These are phyloP conservation scores for Aspergillus leporis DNA, from an alignment of 495 filamentous ascomycete species.

Conservation along the genomic window DNA sequence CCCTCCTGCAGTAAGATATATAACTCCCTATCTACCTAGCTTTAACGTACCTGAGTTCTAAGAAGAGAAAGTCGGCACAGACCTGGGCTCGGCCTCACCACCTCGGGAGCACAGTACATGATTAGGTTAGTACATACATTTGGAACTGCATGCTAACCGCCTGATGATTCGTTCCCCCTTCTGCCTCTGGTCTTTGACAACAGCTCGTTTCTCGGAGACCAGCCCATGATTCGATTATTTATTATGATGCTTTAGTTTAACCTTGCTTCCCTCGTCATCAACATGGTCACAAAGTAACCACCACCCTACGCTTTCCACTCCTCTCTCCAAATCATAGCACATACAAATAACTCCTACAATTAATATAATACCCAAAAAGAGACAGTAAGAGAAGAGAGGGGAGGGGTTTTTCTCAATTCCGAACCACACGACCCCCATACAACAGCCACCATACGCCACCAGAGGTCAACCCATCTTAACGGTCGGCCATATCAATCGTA, in stretches of 20 bases:
- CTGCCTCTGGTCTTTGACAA: not conserved
- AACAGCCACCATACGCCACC: not conserved
- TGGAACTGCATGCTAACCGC: conserved; percentile 3
- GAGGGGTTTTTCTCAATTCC: not conserved
- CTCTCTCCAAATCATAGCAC: no score
- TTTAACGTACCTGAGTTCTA: not conserved
- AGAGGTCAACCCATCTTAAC: not conserved
- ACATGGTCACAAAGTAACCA: no score
- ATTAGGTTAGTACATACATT: not conserved
- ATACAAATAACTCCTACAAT: not conserved
- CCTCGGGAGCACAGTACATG: not conserved
- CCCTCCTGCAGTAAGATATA: not conserved
- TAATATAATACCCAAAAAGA: not conserved
- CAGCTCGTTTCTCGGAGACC: not conserved
- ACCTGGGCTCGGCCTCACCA: not conserved
- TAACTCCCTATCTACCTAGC: not conserved
- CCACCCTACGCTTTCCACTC: no score
- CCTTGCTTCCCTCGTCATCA: no score
- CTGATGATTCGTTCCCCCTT: not conserved
- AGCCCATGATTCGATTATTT: conserved; percentile 1
- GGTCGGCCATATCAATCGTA: not conserved
- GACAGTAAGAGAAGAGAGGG: not conserved
- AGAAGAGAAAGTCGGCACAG: not conserved
- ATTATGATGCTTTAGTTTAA: not conserved
- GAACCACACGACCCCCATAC: not conserved